Percentiles rank a stretch among this genome's conserved stretches.
Conservation (phyloP, 1,139 yeast genomes). For the Arxiozyma slooffiae region DNA sequence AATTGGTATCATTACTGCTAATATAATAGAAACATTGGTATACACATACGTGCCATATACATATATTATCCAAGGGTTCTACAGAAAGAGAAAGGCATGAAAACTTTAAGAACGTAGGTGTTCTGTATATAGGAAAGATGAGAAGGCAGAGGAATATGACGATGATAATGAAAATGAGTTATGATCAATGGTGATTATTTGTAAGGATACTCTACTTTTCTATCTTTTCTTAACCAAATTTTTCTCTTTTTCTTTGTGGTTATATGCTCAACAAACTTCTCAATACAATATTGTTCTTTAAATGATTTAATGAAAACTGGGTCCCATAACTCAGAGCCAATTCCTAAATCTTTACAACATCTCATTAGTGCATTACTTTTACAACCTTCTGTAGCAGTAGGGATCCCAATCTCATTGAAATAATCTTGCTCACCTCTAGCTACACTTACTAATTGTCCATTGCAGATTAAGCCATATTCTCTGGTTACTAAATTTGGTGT, state of each 20-base stretch:
- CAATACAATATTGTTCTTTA: slow-evolving; percentile 69
- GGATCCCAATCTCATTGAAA: slow-evolving; percentile 75
- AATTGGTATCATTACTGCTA: neutral
- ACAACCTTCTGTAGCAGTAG: slow-evolving; percentile 97
- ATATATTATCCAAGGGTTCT: no score
- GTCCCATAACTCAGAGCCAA: slow-evolving; percentile 96
- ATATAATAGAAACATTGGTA: no score
- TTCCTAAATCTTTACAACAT: slow-evolving; percentile 93
- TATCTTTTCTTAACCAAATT: slow-evolving; percentile 82
- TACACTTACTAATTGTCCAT: slow-evolving; percentile 80
- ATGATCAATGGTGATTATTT: slow-evolving; percentile 29
- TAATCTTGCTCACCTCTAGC: slow-evolving; percentile 96
- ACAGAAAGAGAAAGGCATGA: no score
- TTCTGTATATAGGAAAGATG: no score
- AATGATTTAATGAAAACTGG: slow-evolving; percentile 77
- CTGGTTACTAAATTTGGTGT: slow-evolving; percentile 61
- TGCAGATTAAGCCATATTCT: slow-evolving; percentile 80
- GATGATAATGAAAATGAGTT: no score
- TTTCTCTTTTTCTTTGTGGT: slow-evolving; percentile 76
- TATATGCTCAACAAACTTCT: slow-evolving; percentile 77
- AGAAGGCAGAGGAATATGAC: neutral
- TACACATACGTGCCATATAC: no score
- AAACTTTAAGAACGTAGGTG: no score
- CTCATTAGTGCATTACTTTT: slow-evolving; percentile 95
- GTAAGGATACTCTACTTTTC: slow-evolving; percentile 72